Evolutionary conservation across 495 filamentous ascomycete genomes (phyloP).

Genomic region (Annulohypoxylon stygium): DNA sequence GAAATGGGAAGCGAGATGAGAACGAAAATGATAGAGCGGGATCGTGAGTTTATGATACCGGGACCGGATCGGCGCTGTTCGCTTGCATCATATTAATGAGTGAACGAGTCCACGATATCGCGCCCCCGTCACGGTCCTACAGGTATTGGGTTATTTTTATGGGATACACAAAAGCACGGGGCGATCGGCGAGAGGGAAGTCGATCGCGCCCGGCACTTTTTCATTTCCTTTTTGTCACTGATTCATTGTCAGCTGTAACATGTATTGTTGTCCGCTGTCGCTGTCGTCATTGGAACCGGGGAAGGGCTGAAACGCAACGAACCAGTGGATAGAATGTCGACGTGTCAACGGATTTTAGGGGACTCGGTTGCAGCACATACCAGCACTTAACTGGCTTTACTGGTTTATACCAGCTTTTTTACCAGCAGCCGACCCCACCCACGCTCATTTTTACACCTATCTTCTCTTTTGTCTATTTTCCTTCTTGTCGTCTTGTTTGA

Average conservation of each 20-base stretch:
- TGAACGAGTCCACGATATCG: slow-evolving; percentile 27
- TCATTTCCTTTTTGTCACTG: background rate
- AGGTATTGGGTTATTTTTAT: slow-evolving; percentile 26
- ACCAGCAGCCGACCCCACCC: background rate
- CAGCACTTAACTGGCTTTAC: background rate
- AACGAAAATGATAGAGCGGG: slow-evolving; percentile 20
- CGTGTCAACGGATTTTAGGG: slow-evolving; percentile 12
- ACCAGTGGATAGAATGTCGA: slow-evolving; percentile 36
- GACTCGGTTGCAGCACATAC: background rate
- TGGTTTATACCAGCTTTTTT: background rate
- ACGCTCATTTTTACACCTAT: background rate
- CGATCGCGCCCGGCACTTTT: slow-evolving; percentile 8
- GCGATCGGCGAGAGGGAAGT: slow-evolving; percentile 15
- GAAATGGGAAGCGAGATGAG: background rate
- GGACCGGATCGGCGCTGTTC: background rate
- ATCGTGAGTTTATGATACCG: background rate
- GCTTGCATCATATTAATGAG: slow-evolving; percentile 7
- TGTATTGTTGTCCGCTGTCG: slow-evolving; percentile 24
- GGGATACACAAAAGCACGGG: slow-evolving; percentile 44
- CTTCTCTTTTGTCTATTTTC: slow-evolving; percentile 26
- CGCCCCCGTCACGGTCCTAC: slow-evolving; percentile 20
- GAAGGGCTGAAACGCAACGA: background rate
- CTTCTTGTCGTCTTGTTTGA: slow-evolving; percentile 25
- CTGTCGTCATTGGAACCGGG: slow-evolving; percentile 14
- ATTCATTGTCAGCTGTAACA: slow-evolving; percentile 31